Evolutionary conservation across 177 flowering plant genomes (phyloP).

Genomic region (Vitis hybrid): DNA sequence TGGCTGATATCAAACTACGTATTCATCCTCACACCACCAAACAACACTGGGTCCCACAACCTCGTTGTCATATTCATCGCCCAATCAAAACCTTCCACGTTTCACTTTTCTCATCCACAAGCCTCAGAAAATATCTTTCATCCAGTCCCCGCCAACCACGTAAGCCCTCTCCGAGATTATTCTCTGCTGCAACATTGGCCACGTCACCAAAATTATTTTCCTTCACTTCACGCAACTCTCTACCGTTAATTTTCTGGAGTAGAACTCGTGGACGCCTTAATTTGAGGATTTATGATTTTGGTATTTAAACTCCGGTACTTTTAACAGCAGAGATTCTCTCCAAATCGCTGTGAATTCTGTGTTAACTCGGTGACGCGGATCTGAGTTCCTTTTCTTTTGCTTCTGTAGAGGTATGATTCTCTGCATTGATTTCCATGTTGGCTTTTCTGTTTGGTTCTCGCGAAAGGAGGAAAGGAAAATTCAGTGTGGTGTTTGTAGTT

Average conservation of each 20-base stretch:
- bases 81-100: conserved; percentile 26
- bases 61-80: neutral
- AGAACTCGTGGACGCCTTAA: conserved; percentile 36
- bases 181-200: conserved; percentile 29
- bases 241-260: conserved; percentile 17
- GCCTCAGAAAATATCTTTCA: conserved; percentile 15
- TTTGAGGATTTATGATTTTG: conserved; percentile 12
- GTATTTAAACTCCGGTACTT: conserved; percentile 1
- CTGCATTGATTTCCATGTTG: neutral
- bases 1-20: conserved; percentile 36
- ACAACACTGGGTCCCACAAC: conserved; percentile 15
- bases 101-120: conserved; percentile 20
- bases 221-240: neutral
- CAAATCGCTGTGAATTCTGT: neutral
- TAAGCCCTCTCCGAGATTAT: neutral
- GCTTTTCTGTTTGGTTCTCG: neutral
- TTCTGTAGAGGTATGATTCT: neutral
- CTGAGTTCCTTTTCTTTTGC: neutral
- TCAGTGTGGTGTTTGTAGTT: neutral
- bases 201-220: conserved; percentile 21
- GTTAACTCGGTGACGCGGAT: neutral
- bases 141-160: conserved; percentile 32
- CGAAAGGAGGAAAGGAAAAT: neutral
- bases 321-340: neutral
- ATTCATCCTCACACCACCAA: conserved; percentile 17